Conservation (phyloP, 73 alveolate species). For the Symbiodinium natans region DNA sequence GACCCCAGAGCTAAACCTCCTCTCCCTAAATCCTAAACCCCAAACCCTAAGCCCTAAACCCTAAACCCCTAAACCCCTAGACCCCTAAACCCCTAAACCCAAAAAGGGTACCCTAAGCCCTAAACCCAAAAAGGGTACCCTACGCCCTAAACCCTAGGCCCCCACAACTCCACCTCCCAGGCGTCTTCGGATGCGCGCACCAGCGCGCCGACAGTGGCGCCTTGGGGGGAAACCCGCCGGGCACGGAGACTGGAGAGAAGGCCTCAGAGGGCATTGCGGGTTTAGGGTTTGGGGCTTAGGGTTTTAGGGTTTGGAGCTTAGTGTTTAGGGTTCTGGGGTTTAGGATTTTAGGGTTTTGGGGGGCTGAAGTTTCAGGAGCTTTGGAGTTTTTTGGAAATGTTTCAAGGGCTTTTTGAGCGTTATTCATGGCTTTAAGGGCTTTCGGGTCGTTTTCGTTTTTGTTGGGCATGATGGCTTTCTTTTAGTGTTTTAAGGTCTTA, state of each 20-base stretch:
- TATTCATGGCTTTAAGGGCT: too few species aligned
- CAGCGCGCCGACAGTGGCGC: not conserved
- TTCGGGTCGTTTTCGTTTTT: too few species aligned
- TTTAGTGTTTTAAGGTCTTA: too few species aligned
- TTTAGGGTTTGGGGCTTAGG: not conserved
- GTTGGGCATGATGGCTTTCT: too few species aligned
- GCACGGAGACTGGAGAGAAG: not conserved
- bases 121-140: too few species aligned
- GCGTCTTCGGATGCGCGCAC: not conserved
- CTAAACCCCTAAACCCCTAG: too few species aligned
- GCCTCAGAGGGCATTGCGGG: not conserved
- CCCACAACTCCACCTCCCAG: not conserved
- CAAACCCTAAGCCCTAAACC: too few species aligned
- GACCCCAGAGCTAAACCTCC: not conserved
- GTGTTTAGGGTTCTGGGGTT: not conserved
- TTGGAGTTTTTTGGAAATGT: too few species aligned
- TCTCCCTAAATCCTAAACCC: not conserved
- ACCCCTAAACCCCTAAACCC: not conserved
- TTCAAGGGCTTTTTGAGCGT: too few species aligned
- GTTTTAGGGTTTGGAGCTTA: not conserved
- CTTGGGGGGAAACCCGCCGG: not conserved
- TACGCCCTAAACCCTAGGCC: too few species aligned
- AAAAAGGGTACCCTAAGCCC: too few species aligned
- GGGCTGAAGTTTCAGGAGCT: not conserved
- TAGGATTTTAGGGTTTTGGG: not conserved